Evolutionary conservation across 116 monocot genomes (phyloP).

Genomic region (Iris pallida): DNA sequence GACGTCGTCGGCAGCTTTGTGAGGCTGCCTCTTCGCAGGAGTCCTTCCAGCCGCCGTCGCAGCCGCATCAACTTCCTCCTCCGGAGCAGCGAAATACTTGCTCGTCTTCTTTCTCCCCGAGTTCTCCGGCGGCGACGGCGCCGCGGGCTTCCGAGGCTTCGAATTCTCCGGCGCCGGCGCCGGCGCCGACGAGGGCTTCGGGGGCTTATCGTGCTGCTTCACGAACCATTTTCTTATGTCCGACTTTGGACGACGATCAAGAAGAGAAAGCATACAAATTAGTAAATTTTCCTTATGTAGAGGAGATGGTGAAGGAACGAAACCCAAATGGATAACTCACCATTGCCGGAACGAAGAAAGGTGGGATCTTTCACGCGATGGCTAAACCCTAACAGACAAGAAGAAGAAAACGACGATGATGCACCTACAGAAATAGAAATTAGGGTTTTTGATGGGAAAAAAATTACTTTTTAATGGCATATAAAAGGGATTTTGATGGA

Average conservation of each 20-base stretch:
- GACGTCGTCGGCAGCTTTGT: conserved; percentile 22
- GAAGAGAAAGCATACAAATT: neutral
- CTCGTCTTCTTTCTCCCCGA: conserved; percentile 69
- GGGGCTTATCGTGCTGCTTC: conserved; percentile 76
- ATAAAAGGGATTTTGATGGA: too few relatives aligned
- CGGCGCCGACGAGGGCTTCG: conserved; percentile 10
- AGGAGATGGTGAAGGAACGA: too few relatives aligned
- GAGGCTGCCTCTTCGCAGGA: conserved; percentile 51
- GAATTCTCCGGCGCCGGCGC: conserved; percentile 17
- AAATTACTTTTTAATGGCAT: too few relatives aligned
- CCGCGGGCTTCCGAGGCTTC: neutral
- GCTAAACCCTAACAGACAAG: too few relatives aligned
- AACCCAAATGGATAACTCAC: too few relatives aligned
- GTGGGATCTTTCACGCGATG: too few relatives aligned
- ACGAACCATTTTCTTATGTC: conserved; percentile 98
- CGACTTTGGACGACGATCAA: conserved; percentile 23
- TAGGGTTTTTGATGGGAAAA: too few relatives aligned
- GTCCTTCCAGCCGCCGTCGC: conserved; percentile 18
- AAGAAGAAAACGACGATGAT: too few relatives aligned
- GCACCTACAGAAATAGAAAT: too few relatives aligned
- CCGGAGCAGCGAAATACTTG: conserved; percentile 52
- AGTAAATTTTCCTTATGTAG: neutral
- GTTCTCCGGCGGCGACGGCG: too few relatives aligned
- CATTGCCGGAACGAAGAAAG: too few relatives aligned
- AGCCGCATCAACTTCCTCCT: conserved; percentile 20